Base-by-base conservation (phyloP, 2,329 filamentous ascomycete species). In the Diatrype stigma region DNA sequence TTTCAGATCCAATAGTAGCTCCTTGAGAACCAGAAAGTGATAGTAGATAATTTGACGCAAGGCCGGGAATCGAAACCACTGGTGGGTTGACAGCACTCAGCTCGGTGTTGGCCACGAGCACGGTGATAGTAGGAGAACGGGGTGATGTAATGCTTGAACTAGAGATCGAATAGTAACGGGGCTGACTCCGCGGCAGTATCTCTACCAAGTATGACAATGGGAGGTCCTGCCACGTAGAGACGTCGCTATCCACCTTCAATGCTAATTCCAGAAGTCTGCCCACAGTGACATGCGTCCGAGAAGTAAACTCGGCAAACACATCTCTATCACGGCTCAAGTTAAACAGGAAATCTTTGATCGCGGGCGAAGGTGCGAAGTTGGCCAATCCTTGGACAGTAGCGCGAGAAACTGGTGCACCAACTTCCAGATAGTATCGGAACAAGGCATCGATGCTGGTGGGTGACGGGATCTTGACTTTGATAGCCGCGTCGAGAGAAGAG, bases 151-250 rank as follows among this genome's bases (percentile, higher is more conserved):
- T 64, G 11, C 69, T 70, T 19, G 78, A 81, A 0, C 77, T 81
- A 1, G 79, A 82, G 56, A 84, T 82, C 7, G 75, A 79, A 63
- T 84, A 84, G 54, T 81, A 78, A 14, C 80, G 77, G 17, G 80
- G 70, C 12, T 78, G 75, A 73, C 85, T 80, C 0, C 77, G 74
- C 1, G 79, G 77, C 1, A 83, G 73, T 65, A 78, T 77, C 46
- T 75, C 71, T 7, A 86, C 67, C 65, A 82, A 81, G 42, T 75
- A 71, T 2, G 73, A 72, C 17, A 85, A 70, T 0, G 81, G 71
- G 0, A 85, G 60, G 2, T 73, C 49, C 2, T 55, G 60, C 70
- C 71, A 73, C 2, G 61, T 51, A 10, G 50, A 48, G n/a, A 45
- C 54, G 34, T 56, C 53, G 12, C 45, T 47, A 4, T 50, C 46